Evolutionary conservation across 805 yeast genomes (phyloP), one percentile per base, ranked within the genome.

Genomic region (Ogataea chonburiensis): DNA sequence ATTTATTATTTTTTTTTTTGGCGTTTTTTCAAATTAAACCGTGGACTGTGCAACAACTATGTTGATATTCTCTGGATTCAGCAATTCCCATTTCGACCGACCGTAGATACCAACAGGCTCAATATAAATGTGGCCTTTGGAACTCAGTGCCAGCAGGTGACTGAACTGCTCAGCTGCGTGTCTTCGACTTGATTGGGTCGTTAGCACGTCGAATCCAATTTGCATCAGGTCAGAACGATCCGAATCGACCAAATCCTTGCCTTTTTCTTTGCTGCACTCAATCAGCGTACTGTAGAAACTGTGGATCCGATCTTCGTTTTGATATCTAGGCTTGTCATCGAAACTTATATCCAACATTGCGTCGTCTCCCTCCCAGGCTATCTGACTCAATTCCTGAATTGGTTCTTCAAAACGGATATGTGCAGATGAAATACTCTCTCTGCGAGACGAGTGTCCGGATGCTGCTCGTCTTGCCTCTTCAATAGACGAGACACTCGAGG

Each of bases 401-500:
- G 39, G 34, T 17, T 35, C 34, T n/a, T 24, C 22, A 19, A 40
- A 15, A 10, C 29, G 40, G 15, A 45, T 38, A 13, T 45, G 43
- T 20, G 44, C 40, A 5, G 43, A 32, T 5, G 43, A 33, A n/a
- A 41, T 31, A 25, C 46, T 41, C 3, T 23, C 42, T 28, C 50
- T 29, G 13, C 49, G 44, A 5, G 49, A 42, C 7, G 44, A 37
- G 8, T 38, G 28, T 17, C 26, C 34, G 3, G 40, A 32, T 15
- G 20, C 34, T 7, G 48, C 52, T 14, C 57, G 33, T 47, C 60
- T 45, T 15, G 49, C 58, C 16, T 39, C 45, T 46, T 55, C 60
- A 26, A 55, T 49, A 3, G 58, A 53, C 4, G 56, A 45, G 8
- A 49, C 52, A 29, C 51, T 45, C 17, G 58, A 53, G 5, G 53